Evolutionary conservation across 129 eudicot species (phyloP).

Genomic region (Pulicaria dysenterica): DNA sequence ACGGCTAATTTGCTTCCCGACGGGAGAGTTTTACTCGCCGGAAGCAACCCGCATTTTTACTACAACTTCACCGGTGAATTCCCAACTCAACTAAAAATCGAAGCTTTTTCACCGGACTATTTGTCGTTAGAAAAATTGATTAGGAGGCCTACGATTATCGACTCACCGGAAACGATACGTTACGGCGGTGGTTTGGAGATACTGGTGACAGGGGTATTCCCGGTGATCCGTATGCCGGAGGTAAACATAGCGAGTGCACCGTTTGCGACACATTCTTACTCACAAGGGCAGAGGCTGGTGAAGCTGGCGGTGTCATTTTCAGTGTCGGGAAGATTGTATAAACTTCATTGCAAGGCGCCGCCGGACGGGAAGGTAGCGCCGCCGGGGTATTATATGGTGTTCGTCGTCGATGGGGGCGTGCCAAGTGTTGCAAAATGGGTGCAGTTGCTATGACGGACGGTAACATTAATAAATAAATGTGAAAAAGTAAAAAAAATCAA

Average conservation of each 20-base stretch:
- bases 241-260: conserved; percentile 83
- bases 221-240: conserved; percentile 54
- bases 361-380: conserved; percentile 72
- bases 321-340: conserved; percentile 30
- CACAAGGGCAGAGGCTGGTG: conserved; percentile 84
- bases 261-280: conserved; percentile 77
- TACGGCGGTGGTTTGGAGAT: conserved; percentile 49
- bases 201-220: conserved; percentile 45
- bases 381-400: conserved; percentile 83
- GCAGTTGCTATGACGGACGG: conserved; percentile 33
- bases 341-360: conserved; percentile 57
- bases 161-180: conserved; percentile 45
- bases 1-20: conserved; percentile 80
- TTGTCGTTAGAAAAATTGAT: conserved; percentile 43
- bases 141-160: conserved; percentile 43
- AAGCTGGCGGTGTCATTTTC: conserved; percentile 49
- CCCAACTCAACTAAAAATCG: conserved; percentile 72
- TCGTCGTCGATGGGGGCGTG: conserved; percentile 65
- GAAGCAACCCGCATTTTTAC: conserved; percentile 70
- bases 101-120: conserved; percentile 78
- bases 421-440: conserved; percentile 85
- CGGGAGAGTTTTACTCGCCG: conserved; percentile 69
- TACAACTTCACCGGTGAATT: conserved; percentile 55
- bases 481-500: too few relatives aligned
- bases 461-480: neutral